Evolutionary conservation across 2,329 filamentous ascomycete species (phyloP).

Genomic region (Xylariaceae sp.): DNA sequence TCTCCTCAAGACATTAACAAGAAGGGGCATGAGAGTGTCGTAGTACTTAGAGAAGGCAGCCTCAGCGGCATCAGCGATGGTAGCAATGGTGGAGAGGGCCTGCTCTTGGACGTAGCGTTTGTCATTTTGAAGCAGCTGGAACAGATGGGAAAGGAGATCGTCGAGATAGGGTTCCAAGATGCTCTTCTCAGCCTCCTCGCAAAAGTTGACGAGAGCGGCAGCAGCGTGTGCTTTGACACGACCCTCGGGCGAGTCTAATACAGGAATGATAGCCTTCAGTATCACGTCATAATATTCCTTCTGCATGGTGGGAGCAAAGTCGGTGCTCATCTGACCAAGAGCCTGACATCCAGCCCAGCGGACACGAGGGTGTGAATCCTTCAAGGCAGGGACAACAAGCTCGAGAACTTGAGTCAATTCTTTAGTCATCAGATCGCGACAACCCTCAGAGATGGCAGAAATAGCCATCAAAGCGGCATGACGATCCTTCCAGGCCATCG

Average conservation of each 20-base stretch:
- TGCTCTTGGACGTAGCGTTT: constrained; percentile 98
- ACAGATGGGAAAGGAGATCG: constrained; percentile 76
- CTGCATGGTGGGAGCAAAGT: constrained; percentile 98
- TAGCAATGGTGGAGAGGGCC: constrained; percentile 94
- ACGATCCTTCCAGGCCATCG: constrained; percentile 87
- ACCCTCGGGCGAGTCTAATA: constrained; percentile 83
- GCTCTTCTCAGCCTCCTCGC: constrained; percentile 92
- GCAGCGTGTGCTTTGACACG: constrained; percentile 96
- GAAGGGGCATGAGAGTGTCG: constrained; percentile 87
- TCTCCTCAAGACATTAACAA: constrained; percentile 83
- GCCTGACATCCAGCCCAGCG: constrained; percentile 98
- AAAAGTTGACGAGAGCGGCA: constrained; percentile 98
- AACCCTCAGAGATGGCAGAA: constrained; percentile 96
- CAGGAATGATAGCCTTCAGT: constrained; percentile 86
- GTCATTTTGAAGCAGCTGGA: constrained; percentile 81
- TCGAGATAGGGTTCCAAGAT: constrained; percentile 92
- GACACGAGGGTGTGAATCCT: constrained; percentile 87
- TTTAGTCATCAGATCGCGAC: constrained; percentile 89
- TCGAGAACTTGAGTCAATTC: constrained; percentile 93
- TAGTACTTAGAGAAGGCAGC: constrained; percentile 94
- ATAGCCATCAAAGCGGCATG: constrained; percentile 98
- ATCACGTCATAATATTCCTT: constrained; percentile 88
- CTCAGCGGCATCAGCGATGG: constrained; percentile 97
- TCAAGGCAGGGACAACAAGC: constrained; percentile 86
- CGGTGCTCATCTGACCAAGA: constrained; percentile 98